Percentiles rank a stretch among this genome's conserved stretches.
These are phyloP conservation scores for Choanephora cucurbitarum DNA, from an alignment of 371 early-diverging fungal species.

Conservation along the genomic window DNA sequence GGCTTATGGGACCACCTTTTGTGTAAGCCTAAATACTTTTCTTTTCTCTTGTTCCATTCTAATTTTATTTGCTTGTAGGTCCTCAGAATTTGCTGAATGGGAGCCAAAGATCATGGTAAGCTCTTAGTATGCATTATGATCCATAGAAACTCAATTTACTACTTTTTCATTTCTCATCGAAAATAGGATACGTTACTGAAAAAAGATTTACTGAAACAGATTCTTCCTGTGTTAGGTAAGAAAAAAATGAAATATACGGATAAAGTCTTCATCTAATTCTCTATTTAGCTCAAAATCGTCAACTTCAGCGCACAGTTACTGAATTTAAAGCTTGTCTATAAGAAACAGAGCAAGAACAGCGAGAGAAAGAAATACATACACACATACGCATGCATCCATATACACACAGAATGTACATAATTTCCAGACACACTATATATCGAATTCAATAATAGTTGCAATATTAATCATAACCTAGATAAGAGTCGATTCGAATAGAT, in stretches of 20 bases:
- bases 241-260: too few species aligned
- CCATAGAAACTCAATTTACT: background rate
- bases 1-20: conserved; percentile 64
- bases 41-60: background rate
- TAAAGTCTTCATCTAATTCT: conserved; percentile 1
- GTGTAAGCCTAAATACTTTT: conserved; percentile 40
- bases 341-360: background rate
- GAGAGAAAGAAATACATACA: background rate
- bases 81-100: conserved; percentile 25
- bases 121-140: too few species aligned
- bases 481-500: too few species aligned
- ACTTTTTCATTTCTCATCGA: background rate
- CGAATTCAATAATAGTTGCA: too few species aligned
- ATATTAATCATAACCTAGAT: too few species aligned
- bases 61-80: conserved; percentile 3
- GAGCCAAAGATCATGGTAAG: conserved; percentile 32
- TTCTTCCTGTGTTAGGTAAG: conserved; percentile 50
- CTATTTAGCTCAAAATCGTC: conserved; percentile 46
- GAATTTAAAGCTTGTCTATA: conserved; percentile 32
- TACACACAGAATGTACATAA: background rate
- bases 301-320: conserved; percentile 44
- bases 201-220: conserved; percentile 48
- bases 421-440: too few species aligned
- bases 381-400: background rate
- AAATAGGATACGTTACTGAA: conserved; percentile 39